A percentile compares a stretch with the other conserved stretches of the same genome.
phyloP scores from a whole-genome alignment of 805 yeast genomes.

The Candida ipomoeae region DNA sequence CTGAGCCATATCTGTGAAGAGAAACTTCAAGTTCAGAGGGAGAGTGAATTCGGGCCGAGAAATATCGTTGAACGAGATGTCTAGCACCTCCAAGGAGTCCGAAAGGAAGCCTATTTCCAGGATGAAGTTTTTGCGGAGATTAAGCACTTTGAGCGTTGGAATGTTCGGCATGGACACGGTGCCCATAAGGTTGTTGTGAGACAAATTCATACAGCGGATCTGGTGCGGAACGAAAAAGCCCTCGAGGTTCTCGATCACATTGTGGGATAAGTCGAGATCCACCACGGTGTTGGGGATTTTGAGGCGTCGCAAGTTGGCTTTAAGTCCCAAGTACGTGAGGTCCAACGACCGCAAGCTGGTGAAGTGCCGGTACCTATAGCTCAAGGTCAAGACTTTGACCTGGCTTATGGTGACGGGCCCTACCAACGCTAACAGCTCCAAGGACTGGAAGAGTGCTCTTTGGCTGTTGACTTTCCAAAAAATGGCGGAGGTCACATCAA shows the following conservation, averaged over 20 bases:
- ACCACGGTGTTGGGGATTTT: slow-evolving; percentile 3
- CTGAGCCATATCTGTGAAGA: slow-evolving; percentile 7
- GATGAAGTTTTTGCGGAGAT: slow-evolving; percentile 5
- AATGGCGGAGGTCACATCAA: background rate
- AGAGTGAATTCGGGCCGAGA: background rate
- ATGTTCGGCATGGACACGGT: slow-evolving; percentile 2
- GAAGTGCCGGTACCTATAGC: slow-evolving; percentile 1
- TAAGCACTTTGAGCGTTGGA: slow-evolving; percentile 3
- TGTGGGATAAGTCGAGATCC: slow-evolving; percentile 4
- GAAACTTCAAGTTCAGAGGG: background rate
- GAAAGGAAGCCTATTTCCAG: slow-evolving; percentile 2
- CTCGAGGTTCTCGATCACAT: slow-evolving; percentile 1
- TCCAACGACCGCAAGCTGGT: background rate
- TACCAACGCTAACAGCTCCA: slow-evolving; percentile 5
- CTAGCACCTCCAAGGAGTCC: slow-evolving; percentile 4
- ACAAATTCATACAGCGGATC: slow-evolving; percentile 5
- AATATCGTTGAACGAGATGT: slow-evolving; percentile 9
- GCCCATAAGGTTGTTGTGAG: slow-evolving; percentile 5
- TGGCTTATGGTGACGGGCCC: slow-evolving; percentile 2
- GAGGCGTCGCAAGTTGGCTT: background rate
- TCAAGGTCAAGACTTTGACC: background rate
- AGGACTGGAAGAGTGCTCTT: background rate
- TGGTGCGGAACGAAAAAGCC: slow-evolving; percentile 1
- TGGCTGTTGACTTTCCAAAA: background rate
- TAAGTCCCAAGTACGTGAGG: slow-evolving; percentile 4